phyloP scores from a whole-genome alignment of 345 rosid genomes.

The Litchi chinensis region DNA sequence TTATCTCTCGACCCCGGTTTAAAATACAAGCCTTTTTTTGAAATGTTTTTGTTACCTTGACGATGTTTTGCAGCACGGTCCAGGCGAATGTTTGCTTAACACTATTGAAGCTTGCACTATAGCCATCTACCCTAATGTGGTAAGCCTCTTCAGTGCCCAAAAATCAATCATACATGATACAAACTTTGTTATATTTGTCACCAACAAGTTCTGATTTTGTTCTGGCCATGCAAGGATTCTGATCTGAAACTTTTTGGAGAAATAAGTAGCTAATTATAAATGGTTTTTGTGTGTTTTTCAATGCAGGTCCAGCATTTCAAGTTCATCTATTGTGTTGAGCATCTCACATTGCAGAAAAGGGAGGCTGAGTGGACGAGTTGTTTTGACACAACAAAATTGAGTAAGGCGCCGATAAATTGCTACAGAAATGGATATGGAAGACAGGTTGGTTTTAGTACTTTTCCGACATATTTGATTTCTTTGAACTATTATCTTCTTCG shows the following conservation, averaged over 20 bases:
- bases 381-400: conserved; percentile 44
- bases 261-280: neutral
- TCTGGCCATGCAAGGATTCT: neutral
- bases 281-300: neutral
- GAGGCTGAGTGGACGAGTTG: conserved; percentile 52
- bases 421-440: conserved; percentile 55
- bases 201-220: neutral
- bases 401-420: conserved; percentile 47
- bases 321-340: conserved; percentile 55
- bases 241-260: neutral
- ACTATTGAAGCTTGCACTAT: conserved; percentile 61
- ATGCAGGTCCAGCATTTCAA: conserved; percentile 56
- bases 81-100: conserved; percentile 55
- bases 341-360: conserved; percentile 42
- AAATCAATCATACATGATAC: neutral
- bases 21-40: neutral
- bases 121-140: conserved; percentile 52
- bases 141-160: conserved; percentile 24
- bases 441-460: conserved; percentile 36
- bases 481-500: neutral
- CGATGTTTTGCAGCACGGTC: conserved; percentile 54
- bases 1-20: neutral
- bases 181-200: neutral
- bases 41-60: neutral
- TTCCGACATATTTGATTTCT: neutral